A percentile compares a stretch with the other conserved stretches of the same genome.
phyloP scores from a whole-genome alignment of 116 monocot genomes.

The Zostera marina region DNA sequence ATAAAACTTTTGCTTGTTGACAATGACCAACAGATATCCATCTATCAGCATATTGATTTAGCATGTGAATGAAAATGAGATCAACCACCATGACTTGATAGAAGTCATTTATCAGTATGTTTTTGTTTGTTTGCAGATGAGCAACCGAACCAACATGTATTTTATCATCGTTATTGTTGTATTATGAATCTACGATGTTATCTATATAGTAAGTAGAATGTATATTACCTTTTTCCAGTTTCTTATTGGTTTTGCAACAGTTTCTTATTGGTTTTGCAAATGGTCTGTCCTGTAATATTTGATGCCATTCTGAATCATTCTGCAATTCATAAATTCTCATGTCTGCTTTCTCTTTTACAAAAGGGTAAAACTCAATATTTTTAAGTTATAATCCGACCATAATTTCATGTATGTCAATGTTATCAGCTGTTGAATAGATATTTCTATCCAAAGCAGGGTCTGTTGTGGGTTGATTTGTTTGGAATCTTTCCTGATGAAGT shows the following conservation, averaged over 20 bases:
- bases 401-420: too few species aligned
- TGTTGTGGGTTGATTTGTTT: background rate
- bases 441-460: background rate
- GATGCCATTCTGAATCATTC: background rate
- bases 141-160: background rate
- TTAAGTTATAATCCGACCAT: too few species aligned
- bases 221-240: too few species aligned
- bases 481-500: background rate
- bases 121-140: background rate
- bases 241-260: background rate
- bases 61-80: too few species aligned
- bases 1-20: too few species aligned
- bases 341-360: too few species aligned
- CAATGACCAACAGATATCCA: too few species aligned
- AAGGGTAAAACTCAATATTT: too few species aligned
- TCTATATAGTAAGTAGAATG: background rate
- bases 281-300: background rate
- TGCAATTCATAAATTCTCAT: too few species aligned
- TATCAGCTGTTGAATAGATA: too few species aligned
- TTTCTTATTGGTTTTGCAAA: background rate
- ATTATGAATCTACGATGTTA: background rate
- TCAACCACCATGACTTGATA: too few species aligned
- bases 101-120: background rate
- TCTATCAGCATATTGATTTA: too few species aligned
- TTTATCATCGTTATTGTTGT: background rate